These are phyloP conservation scores for Phytopythium delawarense DNA, from an alignment of 352 stramenopile genomes.

Conservation along the genomic window DNA sequence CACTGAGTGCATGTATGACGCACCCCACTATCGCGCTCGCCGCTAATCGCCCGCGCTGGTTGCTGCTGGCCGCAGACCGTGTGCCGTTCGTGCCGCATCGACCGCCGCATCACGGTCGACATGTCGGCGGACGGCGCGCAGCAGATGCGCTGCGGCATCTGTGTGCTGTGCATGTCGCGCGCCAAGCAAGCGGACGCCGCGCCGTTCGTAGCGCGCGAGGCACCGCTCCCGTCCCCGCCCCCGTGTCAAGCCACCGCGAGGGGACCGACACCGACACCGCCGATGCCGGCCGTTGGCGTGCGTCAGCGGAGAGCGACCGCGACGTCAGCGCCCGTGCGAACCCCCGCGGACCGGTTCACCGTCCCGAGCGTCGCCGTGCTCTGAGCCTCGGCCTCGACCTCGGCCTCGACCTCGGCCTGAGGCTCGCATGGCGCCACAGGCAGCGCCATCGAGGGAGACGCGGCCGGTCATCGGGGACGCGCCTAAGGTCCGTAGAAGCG, in stretches of 20 bases:
- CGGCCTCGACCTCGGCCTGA: no score
- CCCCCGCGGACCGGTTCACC: background rate
- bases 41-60: background rate
- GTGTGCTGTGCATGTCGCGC: constrained; percentile 27
- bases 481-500: background rate
- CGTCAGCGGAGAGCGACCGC: background rate
- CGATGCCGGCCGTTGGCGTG: no score
- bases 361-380: background rate
- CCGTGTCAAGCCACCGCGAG: background rate
- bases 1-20: background rate
- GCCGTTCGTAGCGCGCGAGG: constrained; percentile 24
- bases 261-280: background rate
- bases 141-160: constrained; percentile 31
- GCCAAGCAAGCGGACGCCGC: constrained; percentile 22
- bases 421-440: background rate
- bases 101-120: constrained; percentile 33
- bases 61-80: constrained; percentile 15
- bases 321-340: background rate
- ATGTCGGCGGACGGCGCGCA: constrained; percentile 22
- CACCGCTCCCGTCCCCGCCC: background rate
- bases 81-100: constrained; percentile 31
- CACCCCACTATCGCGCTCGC: background rate
- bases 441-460: background rate
- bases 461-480: background rate
- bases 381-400: no score